Evolutionary conservation across 352 stramenopile species (phyloP), one percentile per base, ranked within the genome.

Genomic region (Phytophthora podocarpi): DNA sequence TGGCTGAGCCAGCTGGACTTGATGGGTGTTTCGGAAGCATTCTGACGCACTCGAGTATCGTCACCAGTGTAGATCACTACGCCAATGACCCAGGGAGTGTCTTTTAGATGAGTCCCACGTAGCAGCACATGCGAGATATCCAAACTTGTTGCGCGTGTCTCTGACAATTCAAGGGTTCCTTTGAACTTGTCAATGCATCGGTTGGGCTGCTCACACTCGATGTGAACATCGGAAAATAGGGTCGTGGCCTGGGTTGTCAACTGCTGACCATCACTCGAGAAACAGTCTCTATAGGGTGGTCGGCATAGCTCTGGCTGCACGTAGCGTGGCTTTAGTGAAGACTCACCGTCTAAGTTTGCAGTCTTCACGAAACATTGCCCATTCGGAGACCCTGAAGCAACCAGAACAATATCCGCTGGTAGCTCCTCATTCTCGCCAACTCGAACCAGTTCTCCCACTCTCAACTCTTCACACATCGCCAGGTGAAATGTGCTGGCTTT

Each of bases 41-140:
- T 96, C 49, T 93, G 85, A 5, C 75, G 76, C n/a, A 96, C 82
- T n/a, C 91, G 90, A 7, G 89, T 95, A 41, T 97, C 90, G 16
- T 86, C 71, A 18, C 89, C 90, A 1, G 90, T 97, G 71, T 97
- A 96, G 3, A 97, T 48, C 5, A 94, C 85, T 21, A 91, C 56
- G 1, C 91, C 86, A 21, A 90, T 67, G 10, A 91, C 66, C 67
- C 62, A 90, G 24, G 75, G 71, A 1, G 87, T 96, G 48, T 95
- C 86, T 35, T 89, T 78, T 10, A 97, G 52, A 20, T 79, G 68
- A 1, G 79, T 87, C 0, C 86, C 88, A 15, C 89, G 80, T 16
- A 96, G 55, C 11, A 97, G 36, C 2, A 97, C 50, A 41, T 96
- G 82, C 0, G 77, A 80, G 27, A 91, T 78, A 45, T 86, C 78